phyloP scores from a whole-genome alignment of 2,329 filamentous ascomycete genomes.

The Cladorrhinum sp. region DNA sequence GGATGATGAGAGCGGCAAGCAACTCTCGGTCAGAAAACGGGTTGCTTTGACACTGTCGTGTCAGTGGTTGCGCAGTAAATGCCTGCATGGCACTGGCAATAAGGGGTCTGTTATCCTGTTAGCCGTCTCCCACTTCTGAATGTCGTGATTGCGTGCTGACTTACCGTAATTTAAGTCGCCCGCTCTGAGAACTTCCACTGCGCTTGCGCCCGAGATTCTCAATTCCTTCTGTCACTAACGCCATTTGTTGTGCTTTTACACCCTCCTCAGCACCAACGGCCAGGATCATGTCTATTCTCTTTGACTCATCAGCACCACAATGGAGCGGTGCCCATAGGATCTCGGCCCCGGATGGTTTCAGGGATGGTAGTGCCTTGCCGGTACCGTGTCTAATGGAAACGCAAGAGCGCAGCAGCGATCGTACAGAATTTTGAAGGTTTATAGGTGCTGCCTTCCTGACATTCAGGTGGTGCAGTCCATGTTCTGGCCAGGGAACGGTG shows the following conservation, averaged over 20 bases:
- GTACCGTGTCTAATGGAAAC: conserved; percentile 48
- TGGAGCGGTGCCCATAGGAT: conserved; percentile 55
- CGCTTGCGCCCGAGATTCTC: conserved; percentile 54
- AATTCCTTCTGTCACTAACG: conserved; percentile 48
- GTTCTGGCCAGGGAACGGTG: conserved; percentile 24
- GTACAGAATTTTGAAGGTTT: conserved; percentile 55
- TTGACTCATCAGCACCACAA: conserved; percentile 35
- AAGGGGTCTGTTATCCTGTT: conserved; percentile 47
- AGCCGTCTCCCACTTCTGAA: background rate
- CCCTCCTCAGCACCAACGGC: conserved; percentile 57
- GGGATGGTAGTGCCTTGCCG: conserved; percentile 48
- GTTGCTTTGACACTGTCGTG: conserved; percentile 50
- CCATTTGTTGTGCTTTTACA: conserved; percentile 49
- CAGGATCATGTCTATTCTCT: conserved; percentile 55
- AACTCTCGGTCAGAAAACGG: conserved; percentile 53
- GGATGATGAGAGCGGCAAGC: conserved; percentile 57
- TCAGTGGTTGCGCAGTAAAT: conserved; percentile 49
- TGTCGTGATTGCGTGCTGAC: conserved; percentile 16
- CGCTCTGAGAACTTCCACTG: conserved; percentile 50
- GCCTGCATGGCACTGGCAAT: conserved; percentile 60
- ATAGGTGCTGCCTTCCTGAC: conserved; percentile 46
- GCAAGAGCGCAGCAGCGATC: conserved; percentile 49
- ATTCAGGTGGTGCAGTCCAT: conserved; percentile 47
- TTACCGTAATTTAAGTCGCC: conserved; percentile 58
- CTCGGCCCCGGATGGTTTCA: conserved; percentile 47